Conservation (phyloP, 306 rosid genomes). For the Acacia confusa region DNA sequence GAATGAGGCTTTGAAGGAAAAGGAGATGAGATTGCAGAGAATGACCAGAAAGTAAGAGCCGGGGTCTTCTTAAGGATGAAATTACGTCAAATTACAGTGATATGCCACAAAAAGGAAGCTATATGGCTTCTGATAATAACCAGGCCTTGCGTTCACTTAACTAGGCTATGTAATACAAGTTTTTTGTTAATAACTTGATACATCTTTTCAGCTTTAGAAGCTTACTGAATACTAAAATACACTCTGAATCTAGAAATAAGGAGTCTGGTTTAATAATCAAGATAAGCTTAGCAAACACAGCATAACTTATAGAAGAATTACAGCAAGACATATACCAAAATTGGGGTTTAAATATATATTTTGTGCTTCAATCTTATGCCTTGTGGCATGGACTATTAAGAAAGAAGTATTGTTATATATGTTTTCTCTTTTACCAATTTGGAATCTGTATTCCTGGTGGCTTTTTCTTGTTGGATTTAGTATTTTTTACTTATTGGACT, state of each 20-base stretch:
- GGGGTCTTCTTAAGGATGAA: slow-evolving; percentile 1
- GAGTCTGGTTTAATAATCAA: neutral
- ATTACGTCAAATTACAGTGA: neutral
- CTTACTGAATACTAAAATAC: neutral
- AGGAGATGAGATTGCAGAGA: neutral
- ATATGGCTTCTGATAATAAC: neutral
- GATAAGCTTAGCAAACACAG: slow-evolving; percentile 9
- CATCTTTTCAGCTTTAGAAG: neutral
- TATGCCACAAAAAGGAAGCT: neutral
- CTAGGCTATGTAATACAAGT: neutral
- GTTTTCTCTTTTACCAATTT: slow-evolving; percentile 4
- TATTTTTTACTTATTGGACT: slow-evolving; percentile 32
- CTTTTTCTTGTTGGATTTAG: slow-evolving; percentile 19
- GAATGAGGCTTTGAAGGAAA: neutral
- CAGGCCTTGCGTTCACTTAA: neutral
- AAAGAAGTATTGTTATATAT: slow-evolving; percentile 3
- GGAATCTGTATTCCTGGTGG: slow-evolving; percentile 13
- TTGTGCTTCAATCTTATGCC: slow-evolving; percentile 1
- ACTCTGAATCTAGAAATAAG: slow-evolving; percentile 6
- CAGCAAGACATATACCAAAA: slow-evolving; percentile 1
- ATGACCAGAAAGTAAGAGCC: neutral
- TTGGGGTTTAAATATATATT: neutral
- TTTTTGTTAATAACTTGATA: neutral
- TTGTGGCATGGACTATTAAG: slow-evolving; percentile 3
- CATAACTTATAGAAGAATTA: neutral